Evolutionary conservation across 345 rosid species (phyloP).

Genomic region (Eucalyptus urophylla): DNA sequence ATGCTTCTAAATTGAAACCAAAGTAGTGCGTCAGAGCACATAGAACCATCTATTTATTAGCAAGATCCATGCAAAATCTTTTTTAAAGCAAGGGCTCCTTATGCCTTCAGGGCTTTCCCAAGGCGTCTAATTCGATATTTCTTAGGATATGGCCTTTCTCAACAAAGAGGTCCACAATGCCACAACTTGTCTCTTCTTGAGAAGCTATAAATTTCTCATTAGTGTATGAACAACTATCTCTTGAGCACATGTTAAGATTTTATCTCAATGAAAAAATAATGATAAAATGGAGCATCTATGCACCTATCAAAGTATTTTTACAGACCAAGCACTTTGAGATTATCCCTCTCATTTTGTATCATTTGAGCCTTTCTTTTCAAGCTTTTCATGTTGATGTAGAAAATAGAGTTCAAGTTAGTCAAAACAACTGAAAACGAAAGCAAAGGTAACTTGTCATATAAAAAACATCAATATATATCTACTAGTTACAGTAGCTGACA

Average conservation of each 20-base stretch:
- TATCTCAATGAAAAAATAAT: not conserved
- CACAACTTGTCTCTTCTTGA: not conserved
- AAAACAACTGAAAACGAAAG: fast-evolving
- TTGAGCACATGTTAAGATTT: not conserved
- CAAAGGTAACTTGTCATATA: not conserved
- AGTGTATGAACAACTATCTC: not conserved
- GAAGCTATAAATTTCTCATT: not conserved
- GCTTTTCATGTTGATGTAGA: fast-evolving
- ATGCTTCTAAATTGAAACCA: not conserved
- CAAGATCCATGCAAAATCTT: not conserved
- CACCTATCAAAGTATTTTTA: not conserved
- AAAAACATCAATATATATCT: not conserved
- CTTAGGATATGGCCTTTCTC: not conserved
- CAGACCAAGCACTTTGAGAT: not conserved
- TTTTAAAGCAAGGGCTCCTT: not conserved
- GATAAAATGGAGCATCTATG: not conserved
- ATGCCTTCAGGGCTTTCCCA: not conserved
- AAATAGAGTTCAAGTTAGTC: not conserved
- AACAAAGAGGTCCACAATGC: not conserved
- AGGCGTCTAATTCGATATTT: not conserved
- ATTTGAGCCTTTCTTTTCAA: not conserved
- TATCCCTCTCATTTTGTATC: not conserved
- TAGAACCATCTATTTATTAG: not conserved
- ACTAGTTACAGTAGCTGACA: not conserved
- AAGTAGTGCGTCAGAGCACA: not conserved